A percentile compares a stretch with the other conserved stretches of the same genome.
Conservation (phyloP, 2,329 filamentous ascomycete species). For the Lachnum nothofagi region DNA sequence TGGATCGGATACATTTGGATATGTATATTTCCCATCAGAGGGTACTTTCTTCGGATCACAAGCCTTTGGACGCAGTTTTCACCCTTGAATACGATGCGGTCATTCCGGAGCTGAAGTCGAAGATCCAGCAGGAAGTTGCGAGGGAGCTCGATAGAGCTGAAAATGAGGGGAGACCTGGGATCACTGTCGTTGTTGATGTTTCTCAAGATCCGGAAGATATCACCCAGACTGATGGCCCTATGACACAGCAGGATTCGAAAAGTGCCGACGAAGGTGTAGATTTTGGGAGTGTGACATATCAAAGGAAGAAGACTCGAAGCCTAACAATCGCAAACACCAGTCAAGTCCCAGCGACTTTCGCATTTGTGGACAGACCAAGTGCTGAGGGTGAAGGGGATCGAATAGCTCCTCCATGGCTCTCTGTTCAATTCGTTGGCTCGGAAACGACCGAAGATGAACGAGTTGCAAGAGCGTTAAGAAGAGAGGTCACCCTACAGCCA, state of each 20-base stretch:
- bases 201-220: constrained; percentile 35
- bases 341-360: constrained; percentile 70
- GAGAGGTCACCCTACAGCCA: constrained; percentile 64
- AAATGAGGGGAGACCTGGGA: constrained; percentile 78
- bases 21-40: constrained; percentile 84
- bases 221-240: constrained; percentile 1
- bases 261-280: constrained; percentile 55
- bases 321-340: constrained; percentile 92
- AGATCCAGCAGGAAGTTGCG: constrained; percentile 79
- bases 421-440: constrained; percentile 56
- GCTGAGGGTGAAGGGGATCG: constrained; percentile 44
- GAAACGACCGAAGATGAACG: constrained; percentile 34
- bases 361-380: constrained; percentile 71
- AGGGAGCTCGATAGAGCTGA: constrained; percentile 84
- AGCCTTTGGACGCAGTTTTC: constrained; percentile 81
- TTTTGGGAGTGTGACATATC: constrained; percentile 71
- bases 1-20: constrained; percentile 51
- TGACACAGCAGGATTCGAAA: constrained; percentile 22
- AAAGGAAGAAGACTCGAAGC: constrained; percentile 58
- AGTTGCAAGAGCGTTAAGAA: constrained; percentile 16
- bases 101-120: constrained; percentile 76
- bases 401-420: constrained; percentile 62
- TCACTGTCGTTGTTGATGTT: constrained; percentile 76
- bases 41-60: constrained; percentile 90
- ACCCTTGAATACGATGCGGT: constrained; percentile 81